phyloP scores from a whole-genome alignment of 1,284 basidiomycete genomes.

The Limonomyces culmigenus region DNA sequence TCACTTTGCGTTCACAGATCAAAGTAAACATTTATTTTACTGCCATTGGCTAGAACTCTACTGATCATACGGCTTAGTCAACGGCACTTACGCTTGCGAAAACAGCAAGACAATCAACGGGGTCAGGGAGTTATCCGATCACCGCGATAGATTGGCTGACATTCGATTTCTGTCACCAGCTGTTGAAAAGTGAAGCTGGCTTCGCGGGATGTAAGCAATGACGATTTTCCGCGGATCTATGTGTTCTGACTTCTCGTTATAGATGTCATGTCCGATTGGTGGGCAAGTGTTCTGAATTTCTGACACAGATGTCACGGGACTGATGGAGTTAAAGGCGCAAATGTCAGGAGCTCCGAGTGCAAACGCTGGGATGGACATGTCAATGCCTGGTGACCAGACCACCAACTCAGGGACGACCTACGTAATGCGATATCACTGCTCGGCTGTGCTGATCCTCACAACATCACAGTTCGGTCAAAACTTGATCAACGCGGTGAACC shows the following conservation, averaged over 20 bases:
- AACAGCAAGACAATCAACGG: conserved; percentile 53
- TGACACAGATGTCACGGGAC: conserved; percentile 5
- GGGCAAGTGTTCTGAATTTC: background rate
- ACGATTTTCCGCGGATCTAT: background rate
- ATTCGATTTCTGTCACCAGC: conserved; percentile 5
- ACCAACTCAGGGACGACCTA: conserved; percentile 18
- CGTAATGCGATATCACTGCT: conserved; percentile 2
- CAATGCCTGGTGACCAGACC: conserved; percentile 39
- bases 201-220: conserved; percentile 46
- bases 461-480: conserved; percentile 30
- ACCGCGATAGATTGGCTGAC: background rate
- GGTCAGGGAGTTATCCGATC: background rate
- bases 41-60: conserved; percentile 9
- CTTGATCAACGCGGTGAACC: conserved; percentile 32
- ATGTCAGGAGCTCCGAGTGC: conserved; percentile 18
- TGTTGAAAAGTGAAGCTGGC: conserved; percentile 56
- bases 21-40: no score
- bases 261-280: conserved; percentile 15
- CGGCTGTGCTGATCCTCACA: background rate
- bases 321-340: conserved; percentile 14
- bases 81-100: conserved; percentile 51
- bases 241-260: background rate
- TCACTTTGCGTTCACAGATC: background rate
- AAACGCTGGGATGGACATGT: conserved; percentile 49
- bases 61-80: conserved; percentile 52